Percentiles rank a stretch among this genome's conserved stretches.
These are phyloP conservation scores for Manihot esculenta DNA, from an alignment of 441 rosid genomes.

Conservation along the genomic window DNA sequence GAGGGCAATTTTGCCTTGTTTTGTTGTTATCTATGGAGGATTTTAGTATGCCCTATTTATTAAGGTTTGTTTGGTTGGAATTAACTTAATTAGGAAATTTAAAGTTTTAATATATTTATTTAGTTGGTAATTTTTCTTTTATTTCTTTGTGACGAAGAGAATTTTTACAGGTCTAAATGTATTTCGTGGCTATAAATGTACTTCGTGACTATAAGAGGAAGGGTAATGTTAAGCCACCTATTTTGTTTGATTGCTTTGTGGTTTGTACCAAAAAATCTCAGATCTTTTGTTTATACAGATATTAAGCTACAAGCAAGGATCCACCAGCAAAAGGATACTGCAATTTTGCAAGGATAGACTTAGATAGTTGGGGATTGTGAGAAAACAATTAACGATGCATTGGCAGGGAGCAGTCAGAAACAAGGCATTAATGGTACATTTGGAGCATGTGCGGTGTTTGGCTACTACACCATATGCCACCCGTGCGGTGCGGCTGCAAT, in stretches of 20 bases:
- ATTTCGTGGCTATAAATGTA: too few relatives aligned
- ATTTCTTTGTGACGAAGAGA: too few relatives aligned
- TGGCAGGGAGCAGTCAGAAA: conserved; percentile 7
- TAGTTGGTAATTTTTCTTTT: too few relatives aligned
- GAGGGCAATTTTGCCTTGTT: conserved; percentile 70
- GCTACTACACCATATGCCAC: not conserved
- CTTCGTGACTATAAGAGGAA: not conserved
- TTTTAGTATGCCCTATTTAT: too few relatives aligned
- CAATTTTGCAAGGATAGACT: too few relatives aligned
- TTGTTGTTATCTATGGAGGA: conserved; percentile 69
- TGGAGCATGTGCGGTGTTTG: not conserved
- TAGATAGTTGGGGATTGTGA: not conserved
- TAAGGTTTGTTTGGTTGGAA: too few relatives aligned
- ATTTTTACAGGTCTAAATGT: too few relatives aligned
- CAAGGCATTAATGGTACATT: conserved; percentile 28
- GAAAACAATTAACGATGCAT: conserved; percentile 22
- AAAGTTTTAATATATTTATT: too few relatives aligned
- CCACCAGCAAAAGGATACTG: too few relatives aligned
- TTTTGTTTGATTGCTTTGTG: conserved; percentile 2
- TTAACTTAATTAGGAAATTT: too few relatives aligned
- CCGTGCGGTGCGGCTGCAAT: not conserved
- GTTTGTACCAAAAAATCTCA: not conserved
- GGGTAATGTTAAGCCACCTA: not conserved
- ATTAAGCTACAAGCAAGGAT: too few relatives aligned
- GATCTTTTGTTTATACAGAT: too few relatives aligned